Percentiles rank a stretch among this genome's conserved stretches.
phyloP scores from a whole-genome alignment of 108 stramenopile genomes.

The Bacterosira constricta region DNA sequence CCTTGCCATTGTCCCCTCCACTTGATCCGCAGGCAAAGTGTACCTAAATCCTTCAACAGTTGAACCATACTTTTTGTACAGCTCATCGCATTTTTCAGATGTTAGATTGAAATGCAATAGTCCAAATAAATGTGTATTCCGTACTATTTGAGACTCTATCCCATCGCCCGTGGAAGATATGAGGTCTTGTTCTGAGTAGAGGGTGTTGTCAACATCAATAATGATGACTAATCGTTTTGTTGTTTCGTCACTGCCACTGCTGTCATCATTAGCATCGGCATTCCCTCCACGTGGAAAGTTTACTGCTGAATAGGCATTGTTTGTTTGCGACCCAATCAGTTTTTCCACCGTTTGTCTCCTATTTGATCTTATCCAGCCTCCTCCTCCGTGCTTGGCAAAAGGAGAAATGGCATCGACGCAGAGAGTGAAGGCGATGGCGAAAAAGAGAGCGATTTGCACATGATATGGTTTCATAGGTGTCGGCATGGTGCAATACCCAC shows the following conservation, averaged over 20 bases:
- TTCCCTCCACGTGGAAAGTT: slow-evolving; percentile 12
- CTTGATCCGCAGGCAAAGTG: slow-evolving; percentile 34
- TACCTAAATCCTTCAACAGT: slow-evolving; percentile 83
- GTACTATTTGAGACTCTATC: slow-evolving; percentile 80
- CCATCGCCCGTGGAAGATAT: slow-evolving; percentile 27
- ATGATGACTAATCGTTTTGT: slow-evolving; percentile 30
- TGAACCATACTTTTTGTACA: slow-evolving; percentile 74
- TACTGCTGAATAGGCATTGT: neutral
- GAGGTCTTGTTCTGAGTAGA: slow-evolving; percentile 64
- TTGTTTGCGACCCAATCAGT: neutral
- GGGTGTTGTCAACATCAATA: slow-evolving; percentile 85
- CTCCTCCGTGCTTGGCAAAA: neutral
- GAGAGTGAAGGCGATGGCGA: neutral
- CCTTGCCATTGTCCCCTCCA: slow-evolving; percentile 38
- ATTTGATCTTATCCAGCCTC: neutral
- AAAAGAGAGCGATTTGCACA: neutral
- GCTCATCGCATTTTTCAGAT: slow-evolving; percentile 58
- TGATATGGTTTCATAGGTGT: no score
- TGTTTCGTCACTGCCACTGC: neutral
- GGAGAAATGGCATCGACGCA: neutral
- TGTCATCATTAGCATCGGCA: neutral
- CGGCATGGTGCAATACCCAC: no score
- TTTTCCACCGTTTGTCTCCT: no score
- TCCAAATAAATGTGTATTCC: slow-evolving; percentile 68
- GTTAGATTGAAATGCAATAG: slow-evolving; percentile 58